A percentile compares a stretch with the other conserved stretches of the same genome.
These are phyloP conservation scores for Pseudoscleropodium purum DNA, from an alignment of 225 moss, liverwort and hornwort species.

Conservation along the genomic window DNA sequence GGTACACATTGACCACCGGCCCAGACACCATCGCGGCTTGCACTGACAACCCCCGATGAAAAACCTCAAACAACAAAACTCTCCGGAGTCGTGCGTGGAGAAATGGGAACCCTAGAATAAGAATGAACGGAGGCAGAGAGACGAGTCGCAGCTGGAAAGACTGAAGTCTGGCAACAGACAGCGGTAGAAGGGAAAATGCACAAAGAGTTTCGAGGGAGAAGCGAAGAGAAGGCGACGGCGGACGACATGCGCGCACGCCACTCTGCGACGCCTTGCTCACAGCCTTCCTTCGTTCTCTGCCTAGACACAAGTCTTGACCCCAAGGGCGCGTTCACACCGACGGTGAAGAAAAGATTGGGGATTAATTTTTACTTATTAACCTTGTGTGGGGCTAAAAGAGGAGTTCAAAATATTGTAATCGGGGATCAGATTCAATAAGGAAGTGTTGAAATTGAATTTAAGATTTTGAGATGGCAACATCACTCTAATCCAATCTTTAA, in stretches of 20 bases:
- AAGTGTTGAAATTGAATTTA: neutral
- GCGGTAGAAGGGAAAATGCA: neutral
- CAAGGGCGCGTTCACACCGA: neutral
- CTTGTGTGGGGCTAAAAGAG: neutral
- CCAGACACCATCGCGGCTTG: slow-evolving; percentile 70
- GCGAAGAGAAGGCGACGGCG: neutral
- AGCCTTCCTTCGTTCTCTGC: neutral
- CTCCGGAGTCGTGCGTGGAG: neutral
- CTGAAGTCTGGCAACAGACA: neutral
- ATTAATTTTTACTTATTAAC: neutral
- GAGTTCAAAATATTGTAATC: neutral
- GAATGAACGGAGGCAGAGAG: neutral
- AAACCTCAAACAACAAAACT: neutral
- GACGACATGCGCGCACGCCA: neutral
- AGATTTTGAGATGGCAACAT: neutral
- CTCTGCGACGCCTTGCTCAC: neutral
- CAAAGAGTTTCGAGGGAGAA: neutral
- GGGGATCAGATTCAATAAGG: neutral
- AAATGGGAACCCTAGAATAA: neutral
- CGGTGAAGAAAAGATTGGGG: too few relatives aligned
- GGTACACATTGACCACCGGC: slow-evolving; percentile 93
- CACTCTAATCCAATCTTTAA: neutral
- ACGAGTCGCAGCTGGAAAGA: neutral
- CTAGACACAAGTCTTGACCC: neutral
- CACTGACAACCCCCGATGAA: neutral